Evolutionary conservation across 805 yeast species (phyloP).

Genomic region (Saccharomycopsis fermentans): DNA sequence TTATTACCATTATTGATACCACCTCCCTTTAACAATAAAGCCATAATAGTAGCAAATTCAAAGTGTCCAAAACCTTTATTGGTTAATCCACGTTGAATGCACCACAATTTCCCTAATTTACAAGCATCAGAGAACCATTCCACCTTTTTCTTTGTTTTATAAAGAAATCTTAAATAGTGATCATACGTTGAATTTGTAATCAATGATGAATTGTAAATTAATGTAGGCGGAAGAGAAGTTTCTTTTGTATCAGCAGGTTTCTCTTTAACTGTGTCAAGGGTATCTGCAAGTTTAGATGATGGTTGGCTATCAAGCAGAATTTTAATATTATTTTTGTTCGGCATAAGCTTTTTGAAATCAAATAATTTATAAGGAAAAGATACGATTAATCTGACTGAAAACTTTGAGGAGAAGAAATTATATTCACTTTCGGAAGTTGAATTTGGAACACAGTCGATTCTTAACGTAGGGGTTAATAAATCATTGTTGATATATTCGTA

Average conservation of each 20-base stretch:
- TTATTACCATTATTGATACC: slow-evolving; percentile 70
- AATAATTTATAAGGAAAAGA: slow-evolving; percentile 66
- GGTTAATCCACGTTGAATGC: slow-evolving; percentile 62
- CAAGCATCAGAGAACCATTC: slow-evolving; percentile 84
- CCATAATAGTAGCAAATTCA: slow-evolving; percentile 75
- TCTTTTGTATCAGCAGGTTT: background rate
- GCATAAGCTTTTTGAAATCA: slow-evolving; percentile 64
- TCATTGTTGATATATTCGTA: slow-evolving; percentile 73
- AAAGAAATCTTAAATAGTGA: slow-evolving; percentile 63
- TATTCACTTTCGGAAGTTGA: slow-evolving; percentile 34
- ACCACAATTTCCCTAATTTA: slow-evolving; percentile 80
- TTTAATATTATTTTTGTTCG: slow-evolving; percentile 75
- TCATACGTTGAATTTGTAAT: slow-evolving; percentile 59
- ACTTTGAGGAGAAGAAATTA: slow-evolving; percentile 36
- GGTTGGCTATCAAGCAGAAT: slow-evolving; percentile 33
- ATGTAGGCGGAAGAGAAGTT: slow-evolving; percentile 44
- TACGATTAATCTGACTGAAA: slow-evolving; percentile 59
- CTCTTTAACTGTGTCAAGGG: background rate
- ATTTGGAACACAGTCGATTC: slow-evolving; percentile 45
- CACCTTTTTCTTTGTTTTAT: slow-evolving; percentile 63
- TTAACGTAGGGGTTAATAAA: slow-evolving; percentile 62
- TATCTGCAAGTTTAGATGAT: slow-evolving; percentile 22
- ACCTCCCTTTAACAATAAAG: slow-evolving; percentile 77
- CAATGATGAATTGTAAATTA: slow-evolving; percentile 75
- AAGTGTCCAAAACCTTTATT: slow-evolving; percentile 81